These are phyloP conservation scores for Sporormia fimetaria DNA, from an alignment of 495 filamentous ascomycete genomes.

Conservation along the genomic window DNA sequence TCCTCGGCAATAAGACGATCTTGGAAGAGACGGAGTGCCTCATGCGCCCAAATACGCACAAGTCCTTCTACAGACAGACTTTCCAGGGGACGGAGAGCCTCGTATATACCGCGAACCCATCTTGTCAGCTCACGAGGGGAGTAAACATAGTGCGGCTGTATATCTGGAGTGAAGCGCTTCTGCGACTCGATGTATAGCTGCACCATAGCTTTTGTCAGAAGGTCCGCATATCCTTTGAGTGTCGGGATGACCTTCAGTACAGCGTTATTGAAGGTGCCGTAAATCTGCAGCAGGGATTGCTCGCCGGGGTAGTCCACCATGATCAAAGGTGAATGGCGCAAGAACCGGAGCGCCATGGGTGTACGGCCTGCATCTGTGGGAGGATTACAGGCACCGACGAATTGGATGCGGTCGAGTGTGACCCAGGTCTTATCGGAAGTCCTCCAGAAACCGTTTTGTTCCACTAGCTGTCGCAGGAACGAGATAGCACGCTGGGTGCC, in stretches of 20 bases:
- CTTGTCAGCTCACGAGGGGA: constrained; percentile 94
- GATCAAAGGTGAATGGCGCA: constrained; percentile 87
- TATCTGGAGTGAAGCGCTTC: constrained; percentile 81
- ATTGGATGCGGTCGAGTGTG: constrained; percentile 92
- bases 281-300: constrained; percentile 86
- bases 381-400: constrained; percentile 97
- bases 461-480: constrained; percentile 90
- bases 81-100: constrained; percentile 88
- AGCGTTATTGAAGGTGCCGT: constrained; percentile 95
- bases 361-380: constrained; percentile 97
- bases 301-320: constrained; percentile 99
- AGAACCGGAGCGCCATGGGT: constrained; percentile 81
- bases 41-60: constrained; percentile 95
- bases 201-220: constrained; percentile 96
- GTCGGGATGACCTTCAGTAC: constrained; percentile 93
- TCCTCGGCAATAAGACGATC: constrained; percentile 90
- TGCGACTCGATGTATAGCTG: constrained; percentile 93
- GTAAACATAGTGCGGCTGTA: constrained; percentile 98
- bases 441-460: constrained; percentile 98
- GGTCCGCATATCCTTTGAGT: constrained; percentile 85
- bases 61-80: constrained; percentile 78
- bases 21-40: constrained; percentile 90
- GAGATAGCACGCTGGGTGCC: constrained; percentile 94
- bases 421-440: constrained; percentile 97
- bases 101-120: constrained; percentile 95